Conservation (phyloP, 768 basidiomycete species). For the Trametes maxima region DNA sequence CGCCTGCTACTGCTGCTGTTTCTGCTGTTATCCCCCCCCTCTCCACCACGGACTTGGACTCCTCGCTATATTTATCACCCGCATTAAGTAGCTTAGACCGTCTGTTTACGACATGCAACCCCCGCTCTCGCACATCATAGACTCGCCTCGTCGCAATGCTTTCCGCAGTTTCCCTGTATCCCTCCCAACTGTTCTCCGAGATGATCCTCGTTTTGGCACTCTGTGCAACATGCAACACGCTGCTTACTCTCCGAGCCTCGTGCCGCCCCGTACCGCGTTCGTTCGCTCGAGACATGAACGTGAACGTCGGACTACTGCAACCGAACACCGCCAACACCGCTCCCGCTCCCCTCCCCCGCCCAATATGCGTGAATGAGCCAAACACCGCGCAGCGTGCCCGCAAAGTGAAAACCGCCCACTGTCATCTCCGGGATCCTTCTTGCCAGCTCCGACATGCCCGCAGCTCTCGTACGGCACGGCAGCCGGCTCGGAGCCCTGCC, state of each 20-base stretch:
- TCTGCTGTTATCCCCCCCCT: neutral
- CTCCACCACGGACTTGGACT: neutral
- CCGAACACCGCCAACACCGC: too few relatives aligned
- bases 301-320: too few relatives aligned
- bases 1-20: neutral
- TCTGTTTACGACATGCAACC: neutral
- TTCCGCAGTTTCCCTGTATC: neutral
- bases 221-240: neutral
- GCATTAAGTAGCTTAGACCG: conserved; percentile 2
- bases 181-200: neutral
- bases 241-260: neutral
- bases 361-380: neutral
- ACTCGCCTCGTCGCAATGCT: conserved; percentile 2
- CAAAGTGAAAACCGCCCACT: neutral
- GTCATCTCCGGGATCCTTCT: neutral
- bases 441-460: neutral
- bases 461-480: neutral
- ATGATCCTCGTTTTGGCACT: neutral
- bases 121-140: conserved; percentile 8
- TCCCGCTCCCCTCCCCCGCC: too few relatives aligned
- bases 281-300: too few relatives aligned
- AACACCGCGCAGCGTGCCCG: neutral
- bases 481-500: too few relatives aligned
- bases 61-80: conserved; percentile 1
- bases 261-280: too few relatives aligned